Evolutionary conservation across 139 green algal genomes (phyloP).

Genomic region (Micractinium conductrix): DNA sequence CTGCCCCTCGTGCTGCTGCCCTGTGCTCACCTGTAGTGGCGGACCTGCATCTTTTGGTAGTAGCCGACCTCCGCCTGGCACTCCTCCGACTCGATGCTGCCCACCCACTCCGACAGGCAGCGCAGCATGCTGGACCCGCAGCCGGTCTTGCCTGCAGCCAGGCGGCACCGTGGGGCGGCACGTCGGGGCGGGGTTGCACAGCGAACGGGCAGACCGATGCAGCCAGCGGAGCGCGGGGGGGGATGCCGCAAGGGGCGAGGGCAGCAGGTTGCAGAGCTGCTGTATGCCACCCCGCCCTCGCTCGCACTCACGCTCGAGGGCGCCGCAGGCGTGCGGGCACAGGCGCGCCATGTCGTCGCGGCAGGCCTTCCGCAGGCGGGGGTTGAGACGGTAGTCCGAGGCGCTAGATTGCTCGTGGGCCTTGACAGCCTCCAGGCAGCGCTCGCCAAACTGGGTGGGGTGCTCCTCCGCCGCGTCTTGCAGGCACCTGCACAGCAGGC

Average conservation of each 20-base stretch:
- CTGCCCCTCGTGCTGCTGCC: no score
- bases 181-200: no score
- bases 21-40: constrained; percentile 1
- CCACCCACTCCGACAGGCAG: constrained; percentile 2
- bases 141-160: constrained; percentile 7
- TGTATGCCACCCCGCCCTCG: no score
- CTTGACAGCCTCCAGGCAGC: neutral
- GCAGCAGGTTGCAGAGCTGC: neutral
- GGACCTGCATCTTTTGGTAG: constrained; percentile 5
- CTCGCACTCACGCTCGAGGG: neutral
- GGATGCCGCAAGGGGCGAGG: no score
- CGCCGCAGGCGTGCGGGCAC: constrained; percentile 8
- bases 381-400: constrained; percentile 24
- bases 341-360: neutral
- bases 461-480: neutral
- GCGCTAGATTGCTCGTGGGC: neutral
- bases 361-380: neutral
- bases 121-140: constrained; percentile 25
- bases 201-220: no score
- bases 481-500: neutral
- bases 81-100: neutral
- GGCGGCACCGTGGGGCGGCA: neutral
- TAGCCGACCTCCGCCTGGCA: constrained; percentile 7
- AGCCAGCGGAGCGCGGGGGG: neutral
- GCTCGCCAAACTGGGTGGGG: neutral